Evolutionary conservation across 768 basidiomycete species (phyloP), one percentile per base, ranked within the genome.

Genomic region (Porphyrellus cyaneotinctus): DNA sequence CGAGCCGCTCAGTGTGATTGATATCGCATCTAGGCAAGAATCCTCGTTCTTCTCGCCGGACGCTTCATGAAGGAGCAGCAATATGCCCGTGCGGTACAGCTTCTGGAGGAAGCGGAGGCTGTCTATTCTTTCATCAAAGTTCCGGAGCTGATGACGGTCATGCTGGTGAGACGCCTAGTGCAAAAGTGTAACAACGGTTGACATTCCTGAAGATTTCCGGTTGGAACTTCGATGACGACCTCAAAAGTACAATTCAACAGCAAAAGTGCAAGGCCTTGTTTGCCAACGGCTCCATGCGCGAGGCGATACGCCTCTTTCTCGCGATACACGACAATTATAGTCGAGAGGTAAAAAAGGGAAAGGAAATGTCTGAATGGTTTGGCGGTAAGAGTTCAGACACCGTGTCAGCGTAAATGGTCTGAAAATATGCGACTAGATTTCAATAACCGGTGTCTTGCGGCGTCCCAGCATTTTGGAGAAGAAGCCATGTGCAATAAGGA

Each of bases 141-240:
- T 36, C 43, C 49, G 2, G 56, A 59, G 36, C 17, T 49, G 17
- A 38, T 9, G n/a, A 51, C 32, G 5, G 44, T 59, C 4, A 41
- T 43, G 2, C 39, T 57, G 0, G 56, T 54, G 46, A 49, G 52
- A 11, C 6, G 4, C 18, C 26, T 28, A 28, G 26, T 28, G 26
- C 26, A 28, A 5, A 9, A 5, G 26, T 9, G 26, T 28, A 28
- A 28, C 26, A 28, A 9, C 26, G 26, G 39, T 11, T 42, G 23
- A 42, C 23, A 6, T 9, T 42, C 7, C 2, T 11, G 35, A 53
- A 59, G 58, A 28, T 59, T 11, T 54, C 57, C 28, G 58, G 56
- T 10, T 57, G 56, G 58, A 24, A 53, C n/a, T 18, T 59, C n/a
- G 48, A 43, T 30, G 37, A 42, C 23, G 39, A 24, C 3, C 47